A percentile compares a stretch with the other conserved stretches of the same genome.
These are phyloP conservation scores for Fraxinus velutina DNA, from an alignment of 305 asterid genomes.

Conservation along the genomic window DNA sequence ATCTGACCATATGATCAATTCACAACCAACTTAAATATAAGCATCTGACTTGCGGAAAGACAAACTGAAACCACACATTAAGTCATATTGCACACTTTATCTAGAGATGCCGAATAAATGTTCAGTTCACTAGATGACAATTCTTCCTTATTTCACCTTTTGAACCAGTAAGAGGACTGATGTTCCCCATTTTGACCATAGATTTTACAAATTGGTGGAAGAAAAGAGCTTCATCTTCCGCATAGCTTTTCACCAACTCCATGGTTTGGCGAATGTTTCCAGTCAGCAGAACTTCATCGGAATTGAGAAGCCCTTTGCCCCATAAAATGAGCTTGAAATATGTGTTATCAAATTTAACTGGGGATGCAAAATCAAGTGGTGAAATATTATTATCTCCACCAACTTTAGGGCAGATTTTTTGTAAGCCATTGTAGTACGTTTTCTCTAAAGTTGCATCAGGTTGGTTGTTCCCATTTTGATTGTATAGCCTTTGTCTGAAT, in stretches of 20 bases:
- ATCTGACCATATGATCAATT: neutral
- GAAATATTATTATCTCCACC: slow-evolving; percentile 76
- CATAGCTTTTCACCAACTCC: slow-evolving; percentile 54
- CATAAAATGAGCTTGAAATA: slow-evolving; percentile 59
- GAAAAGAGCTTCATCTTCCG: slow-evolving; percentile 55
- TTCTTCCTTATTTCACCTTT: slow-evolving; percentile 71
- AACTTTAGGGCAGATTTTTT: slow-evolving; percentile 51
- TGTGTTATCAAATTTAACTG: slow-evolving; percentile 67
- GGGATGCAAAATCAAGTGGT: slow-evolving; percentile 68
- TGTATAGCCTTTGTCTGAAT: slow-evolving; percentile 64
- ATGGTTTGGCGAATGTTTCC: slow-evolving; percentile 42
- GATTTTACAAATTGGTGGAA: slow-evolving; percentile 66
- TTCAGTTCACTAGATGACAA: slow-evolving; percentile 54
- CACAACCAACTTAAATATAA: neutral
- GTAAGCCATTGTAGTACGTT: slow-evolving; percentile 57
- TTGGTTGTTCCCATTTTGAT: slow-evolving; percentile 64
- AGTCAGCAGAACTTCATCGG: slow-evolving; percentile 64
- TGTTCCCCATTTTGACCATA: slow-evolving; percentile 79
- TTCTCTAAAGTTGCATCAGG: slow-evolving; percentile 65
- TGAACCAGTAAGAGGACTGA: slow-evolving; percentile 52
- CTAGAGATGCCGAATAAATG: neutral
- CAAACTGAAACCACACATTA: neutral
- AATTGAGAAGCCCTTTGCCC: slow-evolving; percentile 72
- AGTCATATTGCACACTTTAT: neutral
- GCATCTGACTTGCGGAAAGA: neutral